A percentile compares a stretch with the other conserved stretches of the same genome.
Conservation (phyloP, 2,329 filamentous ascomycete species). For the Exophiala oligosperma region DNA sequence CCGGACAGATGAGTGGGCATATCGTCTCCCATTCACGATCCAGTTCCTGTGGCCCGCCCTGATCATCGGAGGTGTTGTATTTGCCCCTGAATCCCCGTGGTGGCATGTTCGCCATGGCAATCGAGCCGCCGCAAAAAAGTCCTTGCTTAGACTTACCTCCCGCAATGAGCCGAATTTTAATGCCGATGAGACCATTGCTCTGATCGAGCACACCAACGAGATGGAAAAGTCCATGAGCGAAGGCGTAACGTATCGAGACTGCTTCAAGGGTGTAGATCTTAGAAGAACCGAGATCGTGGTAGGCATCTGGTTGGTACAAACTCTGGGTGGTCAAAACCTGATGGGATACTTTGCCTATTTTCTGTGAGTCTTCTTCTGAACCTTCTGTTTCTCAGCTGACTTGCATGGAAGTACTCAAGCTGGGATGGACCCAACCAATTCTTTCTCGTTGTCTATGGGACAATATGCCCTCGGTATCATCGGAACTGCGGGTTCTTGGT, state of each 20-base stretch:
- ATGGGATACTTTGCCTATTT: slow-evolving; percentile 37
- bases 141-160: slow-evolving; percentile 35
- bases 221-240: slow-evolving; percentile 30
- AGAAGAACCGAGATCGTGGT: slow-evolving; percentile 43
- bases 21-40: slow-evolving; percentile 39
- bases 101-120: slow-evolving; percentile 52
- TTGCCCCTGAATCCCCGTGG: slow-evolving; percentile 52
- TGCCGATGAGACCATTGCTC: slow-evolving; percentile 35
- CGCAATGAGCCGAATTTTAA: slow-evolving; percentile 27
- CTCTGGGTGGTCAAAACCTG: slow-evolving; percentile 34
- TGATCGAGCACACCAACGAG: slow-evolving; percentile 42
- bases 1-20: slow-evolving; percentile 35
- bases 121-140: slow-evolving; percentile 47
- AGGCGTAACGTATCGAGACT: slow-evolving; percentile 32
- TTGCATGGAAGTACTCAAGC: slow-evolving; percentile 27
- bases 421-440: slow-evolving; percentile 34
- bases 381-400: neutral
- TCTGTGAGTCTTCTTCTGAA: slow-evolving; percentile 23
- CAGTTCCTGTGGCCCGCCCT: slow-evolving; percentile 34
- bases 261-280: slow-evolving; percentile 34
- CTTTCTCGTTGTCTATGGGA: slow-evolving; percentile 45
- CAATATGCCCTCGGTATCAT: slow-evolving; percentile 62
- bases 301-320: slow-evolving; percentile 24
- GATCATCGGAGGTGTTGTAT: slow-evolving; percentile 25
- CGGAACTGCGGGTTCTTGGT: slow-evolving; percentile 54